Evolutionary conservation across 768 basidiomycete genomes (phyloP).

Genomic region (Psilocybe cyanescens): DNA sequence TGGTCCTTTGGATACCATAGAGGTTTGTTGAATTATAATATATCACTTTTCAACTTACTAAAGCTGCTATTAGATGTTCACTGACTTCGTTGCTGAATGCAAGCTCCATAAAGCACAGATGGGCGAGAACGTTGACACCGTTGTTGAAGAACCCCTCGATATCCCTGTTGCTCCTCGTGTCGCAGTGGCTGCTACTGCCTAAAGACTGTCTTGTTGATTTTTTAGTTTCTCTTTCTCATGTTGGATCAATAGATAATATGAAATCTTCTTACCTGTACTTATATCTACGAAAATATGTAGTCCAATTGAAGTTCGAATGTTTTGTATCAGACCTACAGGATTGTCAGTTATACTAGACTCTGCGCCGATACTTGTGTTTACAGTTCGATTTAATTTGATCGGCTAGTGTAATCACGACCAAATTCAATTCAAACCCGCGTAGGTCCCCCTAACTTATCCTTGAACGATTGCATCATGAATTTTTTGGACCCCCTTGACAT

Average conservation of each 20-base stretch:
- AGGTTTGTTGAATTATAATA: constrained; percentile 52
- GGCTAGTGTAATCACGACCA: not conserved
- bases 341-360: too few species aligned
- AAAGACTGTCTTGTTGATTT: not conserved
- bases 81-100: constrained; percentile 88
- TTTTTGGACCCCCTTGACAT: constrained; percentile 75
- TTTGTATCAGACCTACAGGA: too few species aligned
- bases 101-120: constrained; percentile 52
- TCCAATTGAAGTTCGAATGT: too few species aligned
- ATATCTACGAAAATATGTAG: not conserved
- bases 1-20: constrained; percentile 98
- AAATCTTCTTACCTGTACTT: not conserved
- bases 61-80: constrained; percentile 74
- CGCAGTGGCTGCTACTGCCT: constrained; percentile 34
- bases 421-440: not conserved
- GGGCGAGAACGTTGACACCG: constrained; percentile 17
- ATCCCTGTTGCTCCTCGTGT: constrained; percentile 27
- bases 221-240: not conserved
- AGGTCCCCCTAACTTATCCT: constrained; percentile 9
- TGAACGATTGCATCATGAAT: constrained; percentile 54
- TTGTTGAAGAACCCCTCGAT: constrained; percentile 26
- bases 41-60: not conserved
- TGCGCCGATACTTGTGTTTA: too few species aligned
- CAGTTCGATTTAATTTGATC: not conserved
- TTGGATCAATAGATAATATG: not conserved